Percentiles rank a stretch among this genome's conserved stretches.
Evolutionary conservation across 2,329 filamentous ascomycete species (phyloP).

Genomic region (Aspergillus alliaceus): DNA sequence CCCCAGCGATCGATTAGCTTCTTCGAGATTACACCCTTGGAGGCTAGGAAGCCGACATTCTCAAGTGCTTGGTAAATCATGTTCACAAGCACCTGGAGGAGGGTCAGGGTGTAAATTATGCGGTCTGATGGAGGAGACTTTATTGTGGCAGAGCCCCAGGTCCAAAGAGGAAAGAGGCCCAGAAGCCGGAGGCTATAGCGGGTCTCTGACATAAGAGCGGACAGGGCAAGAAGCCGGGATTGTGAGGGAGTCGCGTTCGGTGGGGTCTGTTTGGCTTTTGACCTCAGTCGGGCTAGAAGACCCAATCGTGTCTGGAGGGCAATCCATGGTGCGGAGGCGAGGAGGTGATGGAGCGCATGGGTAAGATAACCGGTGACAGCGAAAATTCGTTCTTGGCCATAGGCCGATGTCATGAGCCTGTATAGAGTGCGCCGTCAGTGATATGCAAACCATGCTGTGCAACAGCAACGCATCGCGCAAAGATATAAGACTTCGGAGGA

Average conservation of each 20-base stretch:
- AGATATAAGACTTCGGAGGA: not conserved
- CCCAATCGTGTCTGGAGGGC: constrained; percentile 45
- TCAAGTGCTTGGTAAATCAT: constrained; percentile 75
- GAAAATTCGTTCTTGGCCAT: constrained; percentile 69
- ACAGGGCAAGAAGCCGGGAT: constrained; percentile 52
- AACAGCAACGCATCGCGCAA: not conserved
- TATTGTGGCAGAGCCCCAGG: constrained; percentile 67
- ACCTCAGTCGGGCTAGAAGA: constrained; percentile 37
- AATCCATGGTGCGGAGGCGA: constrained; percentile 50
- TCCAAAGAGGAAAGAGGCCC: constrained; percentile 73
- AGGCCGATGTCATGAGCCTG: constrained; percentile 66
- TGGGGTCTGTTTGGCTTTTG: constrained; percentile 4
- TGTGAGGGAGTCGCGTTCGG: constrained; percentile 30
- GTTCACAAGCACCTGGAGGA: constrained; percentile 67
- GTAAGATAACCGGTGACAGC: constrained; percentile 68
- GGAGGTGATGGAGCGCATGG: constrained; percentile 62
- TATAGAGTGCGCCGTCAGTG: constrained; percentile 7
- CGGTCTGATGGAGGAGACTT: constrained; percentile 44
- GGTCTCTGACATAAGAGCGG: constrained; percentile 49
- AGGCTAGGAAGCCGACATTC: constrained; percentile 75
- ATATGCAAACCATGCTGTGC: not conserved
- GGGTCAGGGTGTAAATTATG: constrained; percentile 56
- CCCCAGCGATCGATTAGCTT: constrained; percentile 42
- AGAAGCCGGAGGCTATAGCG: constrained; percentile 59
- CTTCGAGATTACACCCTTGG: constrained; percentile 66